These are phyloP conservation scores for Volvox carteri DNA, from an alignment of 163 green algal genomes.

Conservation along the genomic window DNA sequence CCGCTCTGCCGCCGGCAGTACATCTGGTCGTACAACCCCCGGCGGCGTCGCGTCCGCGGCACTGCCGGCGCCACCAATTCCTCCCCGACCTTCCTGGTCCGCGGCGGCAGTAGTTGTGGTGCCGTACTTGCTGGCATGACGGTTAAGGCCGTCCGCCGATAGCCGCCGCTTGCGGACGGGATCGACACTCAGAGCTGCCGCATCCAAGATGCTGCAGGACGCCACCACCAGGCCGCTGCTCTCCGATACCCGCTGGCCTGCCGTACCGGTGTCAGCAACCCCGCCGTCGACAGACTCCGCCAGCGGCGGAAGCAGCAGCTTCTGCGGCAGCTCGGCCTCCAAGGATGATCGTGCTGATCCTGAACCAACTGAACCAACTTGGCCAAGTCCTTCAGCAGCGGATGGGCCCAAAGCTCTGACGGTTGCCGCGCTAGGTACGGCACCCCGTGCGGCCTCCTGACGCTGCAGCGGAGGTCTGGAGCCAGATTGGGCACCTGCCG, in stretches of 20 bases:
- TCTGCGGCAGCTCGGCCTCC: background rate
- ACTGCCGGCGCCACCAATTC: background rate
- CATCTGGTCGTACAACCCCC: background rate
- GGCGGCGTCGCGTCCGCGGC: background rate
- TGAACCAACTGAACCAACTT: too few relatives aligned
- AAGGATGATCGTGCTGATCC: too few relatives aligned
- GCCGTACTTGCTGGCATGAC: constrained; percentile 22
- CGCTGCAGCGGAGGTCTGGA: background rate
- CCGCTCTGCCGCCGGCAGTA: background rate
- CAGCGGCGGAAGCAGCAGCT: background rate
- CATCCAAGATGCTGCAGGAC: constrained; percentile 23
- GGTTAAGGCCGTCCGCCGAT: constrained; percentile 17
- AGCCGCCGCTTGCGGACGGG: background rate
- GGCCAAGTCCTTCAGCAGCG: background rate
- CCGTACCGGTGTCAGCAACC: background rate
- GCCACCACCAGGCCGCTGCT: background rate
- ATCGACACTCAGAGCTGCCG: background rate
- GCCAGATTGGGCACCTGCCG: too few relatives aligned
- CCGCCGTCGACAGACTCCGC: background rate
- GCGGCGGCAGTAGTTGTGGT: background rate
- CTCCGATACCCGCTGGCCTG: background rate
- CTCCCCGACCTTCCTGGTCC: too few relatives aligned
- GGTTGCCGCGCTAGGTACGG: background rate
- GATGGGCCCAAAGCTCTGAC: background rate
- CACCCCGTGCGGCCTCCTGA: background rate